Base-by-base conservation (phyloP, 1,284 basidiomycete species). In the Tilletia indica region DNA sequence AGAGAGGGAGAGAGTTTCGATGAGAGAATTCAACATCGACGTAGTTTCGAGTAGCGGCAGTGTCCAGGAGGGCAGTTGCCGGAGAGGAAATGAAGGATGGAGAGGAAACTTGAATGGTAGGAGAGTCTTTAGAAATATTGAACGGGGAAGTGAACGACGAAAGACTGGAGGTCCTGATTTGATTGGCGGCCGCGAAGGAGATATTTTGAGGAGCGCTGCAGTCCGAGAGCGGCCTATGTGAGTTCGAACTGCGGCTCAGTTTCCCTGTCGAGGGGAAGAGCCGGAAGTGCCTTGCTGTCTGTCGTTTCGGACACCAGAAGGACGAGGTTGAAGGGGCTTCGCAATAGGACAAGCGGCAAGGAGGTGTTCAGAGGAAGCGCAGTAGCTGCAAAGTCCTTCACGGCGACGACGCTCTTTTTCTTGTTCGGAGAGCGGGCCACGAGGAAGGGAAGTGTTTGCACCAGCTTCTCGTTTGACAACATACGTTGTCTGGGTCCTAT, bases 191-290 rank as follows among this genome's bases (percentile, higher is more conserved):
- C 51, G 51, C 51, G 51, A 54, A 54, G 42, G 42, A 5, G 51
- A 54, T 54, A 19, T 5, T 19, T 54, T 19, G 25, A 54, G 51
- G 16, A 54, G 25, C 19, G 19, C 19, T 54, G 51, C 51, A 54
- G 51, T 54, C 51, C 51, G 51, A 31, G 16, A 6, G 51, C 51
- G 51, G 51, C 51, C 51, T 54, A 19, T 4, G 25, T n/a, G 51
- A 19, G 51, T 19, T 54, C 51, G 51, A 54, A 54, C 51, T 54
- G 51, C 51, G 19, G 51, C 51, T 54, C 51, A 54, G 51, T 54
- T 54, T 54, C 25, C 51, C 51, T 54, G 51, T n/a, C n/a, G 51
- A 54, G 51, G 51, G 25, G 51, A 54, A 54, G 19, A n/a, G 51
- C 19, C 51, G 4, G 51, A 54, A 6, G 51, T 11, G 47, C 47